Evolutionary conservation across 1,139 yeast species (phyloP).

Genomic region (Kodamaea plutei): DNA sequence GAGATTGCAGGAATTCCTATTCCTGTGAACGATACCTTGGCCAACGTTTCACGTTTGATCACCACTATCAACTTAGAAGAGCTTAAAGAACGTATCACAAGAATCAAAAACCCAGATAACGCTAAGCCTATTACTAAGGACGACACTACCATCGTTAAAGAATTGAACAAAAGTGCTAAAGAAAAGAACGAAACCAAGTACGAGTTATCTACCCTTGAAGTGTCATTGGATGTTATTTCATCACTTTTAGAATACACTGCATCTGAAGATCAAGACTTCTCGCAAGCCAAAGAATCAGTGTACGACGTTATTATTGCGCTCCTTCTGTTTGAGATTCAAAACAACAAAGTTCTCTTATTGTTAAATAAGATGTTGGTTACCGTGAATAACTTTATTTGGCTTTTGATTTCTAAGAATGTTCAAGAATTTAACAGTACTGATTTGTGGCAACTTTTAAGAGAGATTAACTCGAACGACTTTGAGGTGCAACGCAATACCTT

Average conservation of each 20-base stretch:
- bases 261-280: slow-evolving; percentile 18
- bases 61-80: slow-evolving; percentile 40
- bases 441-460: slow-evolving; percentile 35
- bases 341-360: slow-evolving; percentile 30
- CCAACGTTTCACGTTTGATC: slow-evolving; percentile 22
- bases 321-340: slow-evolving; percentile 25
- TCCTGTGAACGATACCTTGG: slow-evolving; percentile 13
- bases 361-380: slow-evolving; percentile 56
- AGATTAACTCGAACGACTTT: slow-evolving; percentile 18
- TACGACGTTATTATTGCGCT: slow-evolving; percentile 42
- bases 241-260: slow-evolving; percentile 62
- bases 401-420: slow-evolving; percentile 33
- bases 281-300: slow-evolving; percentile 19
- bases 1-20: slow-evolving; percentile 28
- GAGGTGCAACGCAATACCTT: slow-evolving; percentile 43
- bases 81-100: slow-evolving; percentile 30
- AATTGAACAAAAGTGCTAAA: slow-evolving; percentile 13
- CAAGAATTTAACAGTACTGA: slow-evolving; percentile 29
- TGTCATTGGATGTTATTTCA: slow-evolving; percentile 69
- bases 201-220: slow-evolving; percentile 61
- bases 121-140: slow-evolving; percentile 29
- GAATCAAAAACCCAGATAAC: slow-evolving; percentile 30
- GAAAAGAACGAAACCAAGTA: slow-evolving; percentile 43
- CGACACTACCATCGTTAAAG: slow-evolving; percentile 25
- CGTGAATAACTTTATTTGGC: slow-evolving; percentile 67